Base-by-base conservation (phyloP, 495 filamentous ascomycete genomes). In the Hypoxylon lienhwacheense region DNA sequence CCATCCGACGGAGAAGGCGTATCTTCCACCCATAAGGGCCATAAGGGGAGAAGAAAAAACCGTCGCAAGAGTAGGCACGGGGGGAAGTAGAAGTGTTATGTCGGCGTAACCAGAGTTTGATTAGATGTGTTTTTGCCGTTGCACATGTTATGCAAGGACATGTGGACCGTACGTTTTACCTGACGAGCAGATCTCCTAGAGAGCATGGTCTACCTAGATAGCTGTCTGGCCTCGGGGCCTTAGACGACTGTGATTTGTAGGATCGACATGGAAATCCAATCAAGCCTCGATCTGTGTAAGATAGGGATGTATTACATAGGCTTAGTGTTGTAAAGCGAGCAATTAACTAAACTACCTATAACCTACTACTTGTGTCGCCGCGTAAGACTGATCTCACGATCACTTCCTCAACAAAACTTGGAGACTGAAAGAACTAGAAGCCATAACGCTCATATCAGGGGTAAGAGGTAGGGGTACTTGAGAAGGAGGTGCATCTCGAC, bases 11-110 rank as follows among this genome's bases (percentile, higher is more conserved):
- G 25, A 31, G 50, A 63, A 7, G 50, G 21, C 20, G 4, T 46
- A 35, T 33, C 60, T 57, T 57, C 58, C 0, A 20, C 25, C 8
- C 41, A 35, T 0, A 47, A 47, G 36, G 39, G 12, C n/a, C 24
- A 45, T 16, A 53, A 62, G 39, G 48, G 51, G 26, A 53, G 51
- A 41, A 52, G 53, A 36, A 61, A 56, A 36, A 61, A 61, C 21
- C 52, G 58, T 8, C 58, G 58, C 20, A 61, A 61, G 21, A 37
- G 49, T 10, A 55, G 58, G 35, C 52, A 47, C 5, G 35, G 46
- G 15, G 32, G 52, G 14, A 56, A 56, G n/a, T 61, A 54, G 20
- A 39, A 39, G 15, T 10, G 26, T 43, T 24, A 7, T 15, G 11
- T 34, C 7, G 29, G 37, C 28, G 15, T 39, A 10, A 22, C 16